Evolutionary conservation across 495 filamentous ascomycete species (phyloP), one percentile per base, ranked within the genome.

Genomic region (Penicillium angulare): DNA sequence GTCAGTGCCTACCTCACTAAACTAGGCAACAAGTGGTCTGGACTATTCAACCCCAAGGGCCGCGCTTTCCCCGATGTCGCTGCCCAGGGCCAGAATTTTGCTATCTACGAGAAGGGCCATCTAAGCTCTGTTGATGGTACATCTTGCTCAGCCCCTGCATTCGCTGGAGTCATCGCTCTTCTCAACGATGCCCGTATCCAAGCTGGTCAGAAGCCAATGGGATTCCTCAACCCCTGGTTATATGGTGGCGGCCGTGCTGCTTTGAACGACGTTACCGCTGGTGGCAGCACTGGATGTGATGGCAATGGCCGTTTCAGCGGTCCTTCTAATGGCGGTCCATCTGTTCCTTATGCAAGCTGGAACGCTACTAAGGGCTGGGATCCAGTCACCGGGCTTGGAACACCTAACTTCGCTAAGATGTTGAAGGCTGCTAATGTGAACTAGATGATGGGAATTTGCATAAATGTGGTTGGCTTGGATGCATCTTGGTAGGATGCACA

Each of bases 141-240:
- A 1, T 83, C 79, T 9, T 83, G 82, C n/a, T 75, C 82, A 0
- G 67, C 84, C 0, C 88, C 88, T 0, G 69, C 81, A 0, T 81
- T 86, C 16, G 77, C 80, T 3, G 85, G 79, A 13, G 63, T 92
- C 16, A 63, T 92, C 7, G 76, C 76, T 0, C 67, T 90, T 15
- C 71, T 91, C 32, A 90, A 90, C 52, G 85, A 86, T 52, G 86
- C 83, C 0, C 74, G 84, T 1, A 66, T 84, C 32, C 65, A 75
- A 1, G 72, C 71, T 15, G 78, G 78, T 17, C 65, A 81, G 57
- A 69, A 79, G 0, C 66, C 78, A 0, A 61, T 91, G 44, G 88
- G 88, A 0, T 90, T 89, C 72, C 57, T 90, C 26, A 91, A 92
- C 61, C 87, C 86, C 0, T 88, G 83, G 83, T 56, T 91, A 22